phyloP scores from a whole-genome alignment of 441 rosid species.

The Gossypium armourianum region DNA sequence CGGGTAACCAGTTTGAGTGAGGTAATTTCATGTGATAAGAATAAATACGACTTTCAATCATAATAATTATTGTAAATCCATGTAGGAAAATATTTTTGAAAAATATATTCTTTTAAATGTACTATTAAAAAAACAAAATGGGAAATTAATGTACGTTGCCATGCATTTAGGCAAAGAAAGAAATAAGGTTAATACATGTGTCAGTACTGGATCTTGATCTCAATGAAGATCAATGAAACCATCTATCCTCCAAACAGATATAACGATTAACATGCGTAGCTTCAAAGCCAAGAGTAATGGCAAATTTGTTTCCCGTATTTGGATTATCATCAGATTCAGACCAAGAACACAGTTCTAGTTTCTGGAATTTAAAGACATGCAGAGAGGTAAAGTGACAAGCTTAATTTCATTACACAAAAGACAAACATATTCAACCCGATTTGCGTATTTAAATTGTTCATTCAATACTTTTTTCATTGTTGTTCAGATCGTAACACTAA shows the following conservation, averaged over 20 bases:
- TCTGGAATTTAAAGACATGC: slow-evolving; percentile 28
- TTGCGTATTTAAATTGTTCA: background rate
- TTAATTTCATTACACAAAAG: background rate
- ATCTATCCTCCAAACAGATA: background rate
- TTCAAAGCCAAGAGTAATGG: slow-evolving; percentile 19
- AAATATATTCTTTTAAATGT: background rate
- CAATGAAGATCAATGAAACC: slow-evolving; percentile 10
- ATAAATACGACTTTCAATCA: too few species aligned
- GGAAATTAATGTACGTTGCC: background rate
- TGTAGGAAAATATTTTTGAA: background rate
- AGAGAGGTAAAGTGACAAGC: slow-evolving; percentile 24
- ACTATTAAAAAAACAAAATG: background rate
- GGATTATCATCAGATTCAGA: slow-evolving; percentile 10
- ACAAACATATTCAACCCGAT: background rate
- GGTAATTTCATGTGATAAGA: too few species aligned
- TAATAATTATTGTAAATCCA: background rate
- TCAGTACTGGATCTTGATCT: slow-evolving; percentile 2
- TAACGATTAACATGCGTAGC: slow-evolving; percentile 24
- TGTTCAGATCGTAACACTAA: slow-evolving; percentile 30
- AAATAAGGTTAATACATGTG: background rate
- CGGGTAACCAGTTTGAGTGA: too few species aligned
- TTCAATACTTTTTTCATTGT: background rate
- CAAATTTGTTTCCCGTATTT: slow-evolving; percentile 13
- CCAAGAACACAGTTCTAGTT: slow-evolving; percentile 6
- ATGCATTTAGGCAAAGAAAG: slow-evolving; percentile 6